phyloP scores from a whole-genome alignment of 371 early-diverging fungal species.

The Mortierella sp. region DNA sequence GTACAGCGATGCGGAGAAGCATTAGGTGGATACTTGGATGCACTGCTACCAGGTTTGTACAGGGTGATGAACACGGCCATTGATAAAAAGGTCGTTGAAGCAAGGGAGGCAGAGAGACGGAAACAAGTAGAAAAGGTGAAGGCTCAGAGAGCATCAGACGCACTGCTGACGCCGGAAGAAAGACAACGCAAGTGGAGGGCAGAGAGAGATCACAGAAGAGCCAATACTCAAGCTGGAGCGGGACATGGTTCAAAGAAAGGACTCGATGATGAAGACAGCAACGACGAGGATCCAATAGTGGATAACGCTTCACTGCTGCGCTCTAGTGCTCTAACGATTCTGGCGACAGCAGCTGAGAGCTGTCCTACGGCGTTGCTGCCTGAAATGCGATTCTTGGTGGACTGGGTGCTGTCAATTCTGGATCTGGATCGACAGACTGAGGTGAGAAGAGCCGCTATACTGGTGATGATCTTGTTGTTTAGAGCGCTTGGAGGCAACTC shows the following conservation, averaged over 20 bases:
- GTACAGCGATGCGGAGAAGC: constrained; percentile 83
- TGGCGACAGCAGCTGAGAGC: constrained; percentile 79
- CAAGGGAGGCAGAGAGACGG: constrained; percentile 26
- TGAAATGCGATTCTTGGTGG: constrained; percentile 70
- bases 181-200: constrained; percentile 38
- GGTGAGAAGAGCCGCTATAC: constrained; percentile 74
- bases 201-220: constrained; percentile 8
- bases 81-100: constrained; percentile 24
- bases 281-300: constrained; percentile 10
- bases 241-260: not conserved
- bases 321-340: constrained; percentile 77
- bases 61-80: constrained; percentile 62
- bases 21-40: constrained; percentile 77
- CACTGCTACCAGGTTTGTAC: constrained; percentile 74
- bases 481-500: constrained; percentile 71
- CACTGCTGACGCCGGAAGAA: constrained; percentile 37
- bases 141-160: constrained; percentile 29
- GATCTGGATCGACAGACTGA: constrained; percentile 70
- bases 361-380: constrained; percentile 75
- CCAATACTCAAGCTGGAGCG: not conserved
- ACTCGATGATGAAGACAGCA: constrained; percentile 13
- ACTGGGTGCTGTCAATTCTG: constrained; percentile 75
- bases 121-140: constrained; percentile 16
- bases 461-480: constrained; percentile 75
- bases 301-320: constrained; percentile 53